Conservation (phyloP, 257 asterid species). For the Solanum chilense region DNA sequence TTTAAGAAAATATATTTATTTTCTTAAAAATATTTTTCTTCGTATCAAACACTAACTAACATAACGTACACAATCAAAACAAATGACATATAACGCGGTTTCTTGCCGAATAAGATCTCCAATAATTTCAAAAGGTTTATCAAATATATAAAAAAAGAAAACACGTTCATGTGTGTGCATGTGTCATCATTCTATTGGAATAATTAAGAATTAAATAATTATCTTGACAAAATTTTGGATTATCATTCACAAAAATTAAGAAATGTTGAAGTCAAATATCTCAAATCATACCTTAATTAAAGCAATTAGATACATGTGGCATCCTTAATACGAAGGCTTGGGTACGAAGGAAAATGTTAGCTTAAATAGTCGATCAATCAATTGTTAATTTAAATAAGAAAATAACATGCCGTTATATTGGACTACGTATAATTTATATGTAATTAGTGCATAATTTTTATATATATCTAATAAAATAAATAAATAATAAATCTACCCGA, state of each 20-base stretch:
- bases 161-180: no score
- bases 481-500: neutral
- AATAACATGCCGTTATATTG: neutral
- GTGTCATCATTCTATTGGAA: neutral
- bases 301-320: neutral
- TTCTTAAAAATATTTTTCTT: no score
- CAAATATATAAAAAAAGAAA: neutral
- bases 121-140: neutral
- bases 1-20: no score
- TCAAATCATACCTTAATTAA: neutral
- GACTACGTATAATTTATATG: no score
- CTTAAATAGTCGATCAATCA: neutral
- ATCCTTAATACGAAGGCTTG: neutral
- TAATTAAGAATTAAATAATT: neutral
- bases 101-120: neutral
- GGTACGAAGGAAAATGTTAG: no score
- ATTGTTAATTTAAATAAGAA: no score
- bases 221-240: neutral
- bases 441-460: no score
- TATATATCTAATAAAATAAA: no score
- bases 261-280: neutral
- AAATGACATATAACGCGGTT: neutral
- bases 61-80: neutral
- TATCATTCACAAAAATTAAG: neutral
- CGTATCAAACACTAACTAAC: accelerated